phyloP scores from a whole-genome alignment of 2,329 filamentous ascomycete genomes.

The Septoria linicola region DNA sequence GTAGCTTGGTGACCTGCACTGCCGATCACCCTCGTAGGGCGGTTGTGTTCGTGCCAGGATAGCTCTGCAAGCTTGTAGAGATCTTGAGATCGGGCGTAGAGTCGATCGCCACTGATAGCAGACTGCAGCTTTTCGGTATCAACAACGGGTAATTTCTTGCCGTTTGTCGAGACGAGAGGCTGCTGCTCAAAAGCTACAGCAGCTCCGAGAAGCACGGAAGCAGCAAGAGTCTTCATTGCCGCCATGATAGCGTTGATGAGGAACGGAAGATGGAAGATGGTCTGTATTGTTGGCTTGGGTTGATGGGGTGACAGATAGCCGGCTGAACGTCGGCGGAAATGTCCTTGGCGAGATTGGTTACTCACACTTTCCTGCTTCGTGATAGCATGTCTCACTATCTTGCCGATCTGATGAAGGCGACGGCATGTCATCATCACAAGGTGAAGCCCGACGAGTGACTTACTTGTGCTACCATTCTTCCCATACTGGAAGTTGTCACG shows the following conservation, averaged over 20 bases:
- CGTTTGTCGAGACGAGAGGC: constrained; percentile 12
- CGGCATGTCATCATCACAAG: too few species aligned
- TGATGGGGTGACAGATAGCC: not conserved
- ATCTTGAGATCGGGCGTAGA: constrained; percentile 59
- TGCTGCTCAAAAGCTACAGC: constrained; percentile 16
- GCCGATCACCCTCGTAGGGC: constrained; percentile 70
- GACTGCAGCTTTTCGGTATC: constrained; percentile 52
- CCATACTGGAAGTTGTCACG: too few species aligned
- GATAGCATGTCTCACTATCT: not conserved
- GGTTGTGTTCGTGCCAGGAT: constrained; percentile 60
- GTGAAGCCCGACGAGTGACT: too few species aligned
- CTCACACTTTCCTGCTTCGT: not conserved
- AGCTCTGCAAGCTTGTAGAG: constrained; percentile 64
- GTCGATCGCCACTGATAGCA: constrained; percentile 55
- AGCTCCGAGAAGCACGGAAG: constrained; percentile 2
- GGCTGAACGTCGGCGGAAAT: not conserved
- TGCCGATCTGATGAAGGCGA: not conserved
- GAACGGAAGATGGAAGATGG: not conserved
- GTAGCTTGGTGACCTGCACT: constrained; percentile 42
- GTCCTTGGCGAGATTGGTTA: not conserved
- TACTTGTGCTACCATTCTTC: too few species aligned
- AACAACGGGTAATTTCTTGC: constrained; percentile 23
- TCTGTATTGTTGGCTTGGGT: not conserved
- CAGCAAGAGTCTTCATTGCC: not conserved
- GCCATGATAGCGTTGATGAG: not conserved